These are phyloP conservation scores for Xylariaceae sp. DNA, from an alignment of 2,329 filamentous ascomycete species.

Conservation along the genomic window DNA sequence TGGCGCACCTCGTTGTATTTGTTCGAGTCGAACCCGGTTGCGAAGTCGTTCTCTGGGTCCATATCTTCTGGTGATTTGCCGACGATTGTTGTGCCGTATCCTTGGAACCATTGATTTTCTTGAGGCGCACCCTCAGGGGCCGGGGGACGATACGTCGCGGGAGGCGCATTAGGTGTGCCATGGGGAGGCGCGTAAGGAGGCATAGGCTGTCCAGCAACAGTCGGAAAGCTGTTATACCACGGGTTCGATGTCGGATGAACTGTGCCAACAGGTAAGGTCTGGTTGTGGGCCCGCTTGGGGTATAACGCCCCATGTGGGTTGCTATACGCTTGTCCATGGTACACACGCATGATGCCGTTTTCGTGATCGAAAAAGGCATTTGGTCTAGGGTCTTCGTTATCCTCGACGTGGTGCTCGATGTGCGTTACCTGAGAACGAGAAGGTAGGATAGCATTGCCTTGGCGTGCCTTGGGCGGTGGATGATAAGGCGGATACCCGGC, in stretches of 20 bases:
- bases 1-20: constrained; percentile 4
- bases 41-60: constrained; percentile 1
- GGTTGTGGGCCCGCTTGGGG: constrained; percentile 41
- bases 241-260: constrained; percentile 48
- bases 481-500: constrained; percentile 6
- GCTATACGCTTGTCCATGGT: constrained; percentile 59
- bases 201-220: constrained; percentile 18
- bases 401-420: constrained; percentile 59
- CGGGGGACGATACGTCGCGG: constrained; percentile 5
- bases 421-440: constrained; percentile 53
- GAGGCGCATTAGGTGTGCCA: no score
- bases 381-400: constrained; percentile 54
- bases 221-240: constrained; percentile 45
- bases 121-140: neutral
- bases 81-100: constrained; percentile 19
- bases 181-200: constrained; percentile 8
- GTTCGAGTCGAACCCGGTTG: constrained; percentile 2
- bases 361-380: constrained; percentile 62
- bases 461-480: constrained; percentile 36
- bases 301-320: constrained; percentile 53
- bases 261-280: constrained; percentile 45
- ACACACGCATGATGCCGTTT: constrained; percentile 57
- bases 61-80: constrained; percentile 1
- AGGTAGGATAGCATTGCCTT: constrained; percentile 51
- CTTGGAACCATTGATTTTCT: constrained; percentile 26